These are phyloP conservation scores for peach (Prunus persica) DNA, from an alignment of 306 rosid species.

Conservation along the genomic window Prunus_persica_NCBIv2 NC_034014.1:4114501-4115000, in stretches of 20 bases:
- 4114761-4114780: not conserved
- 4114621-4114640: not conserved
- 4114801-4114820: not conserved
- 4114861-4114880: constrained; percentile 27
- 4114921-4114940: constrained; percentile 95
- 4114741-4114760: too few relatives aligned
- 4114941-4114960: constrained; percentile 85
- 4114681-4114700: too few relatives aligned
- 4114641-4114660: not conserved
- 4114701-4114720: too few relatives aligned
- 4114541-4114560: not conserved
- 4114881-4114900: constrained; percentile 83
- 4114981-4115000: constrained; percentile 95
- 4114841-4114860: not conserved
- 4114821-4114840: not conserved
- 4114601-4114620: not conserved
- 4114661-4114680: not conserved
- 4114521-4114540: constrained; percentile 7
- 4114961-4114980: constrained; percentile 95
- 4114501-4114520: constrained; percentile 72
- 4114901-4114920: constrained; percentile 95
- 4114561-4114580: not conserved
- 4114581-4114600: not conserved
- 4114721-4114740: not conserved
- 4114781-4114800: not conserved